phyloP scores from a whole-genome alignment of 2,329 filamentous ascomycete genomes.

The Monilinia polystroma region DNA sequence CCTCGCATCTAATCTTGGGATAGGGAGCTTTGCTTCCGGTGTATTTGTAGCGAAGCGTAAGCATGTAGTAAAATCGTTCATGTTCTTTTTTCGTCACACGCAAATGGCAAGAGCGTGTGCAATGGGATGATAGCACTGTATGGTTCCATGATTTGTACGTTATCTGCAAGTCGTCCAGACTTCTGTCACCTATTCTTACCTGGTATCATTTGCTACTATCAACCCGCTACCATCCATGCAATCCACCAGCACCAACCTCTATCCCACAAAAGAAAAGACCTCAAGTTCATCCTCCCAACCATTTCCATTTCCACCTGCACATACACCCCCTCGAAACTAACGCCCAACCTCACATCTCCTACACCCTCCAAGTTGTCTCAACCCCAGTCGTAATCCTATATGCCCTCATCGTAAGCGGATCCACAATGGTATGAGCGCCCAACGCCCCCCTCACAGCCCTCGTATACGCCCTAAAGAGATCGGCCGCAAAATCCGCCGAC shows the following conservation, averaged over 20 bases:
- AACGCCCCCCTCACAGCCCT: background rate
- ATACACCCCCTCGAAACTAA: background rate
- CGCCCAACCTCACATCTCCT: background rate
- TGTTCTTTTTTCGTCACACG: no score
- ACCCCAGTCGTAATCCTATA: background rate
- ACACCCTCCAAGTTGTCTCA: no score
- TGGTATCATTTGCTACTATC: no score
- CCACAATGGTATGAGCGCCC: background rate
- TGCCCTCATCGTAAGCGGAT: background rate
- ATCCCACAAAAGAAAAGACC: background rate
- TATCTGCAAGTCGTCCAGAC: background rate
- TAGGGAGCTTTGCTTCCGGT: no score
- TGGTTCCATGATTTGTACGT: background rate
- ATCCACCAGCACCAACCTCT: background rate
- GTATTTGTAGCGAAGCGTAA: background rate
- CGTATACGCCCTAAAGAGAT: constrained; percentile 23
- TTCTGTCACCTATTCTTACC: background rate
- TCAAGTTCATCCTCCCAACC: no score
- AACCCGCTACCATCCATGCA: background rate
- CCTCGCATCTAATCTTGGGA: no score
- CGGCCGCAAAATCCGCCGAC: constrained; percentile 23
- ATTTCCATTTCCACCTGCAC: no score
- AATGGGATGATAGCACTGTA: no score
- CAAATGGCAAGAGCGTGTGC: no score
- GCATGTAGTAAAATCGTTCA: no score